Percentiles rank a stretch among this genome's conserved stretches.
phyloP scores from a whole-genome alignment of 108 stramenopile species.

The Cyclostephanos tholiformis region DNA sequence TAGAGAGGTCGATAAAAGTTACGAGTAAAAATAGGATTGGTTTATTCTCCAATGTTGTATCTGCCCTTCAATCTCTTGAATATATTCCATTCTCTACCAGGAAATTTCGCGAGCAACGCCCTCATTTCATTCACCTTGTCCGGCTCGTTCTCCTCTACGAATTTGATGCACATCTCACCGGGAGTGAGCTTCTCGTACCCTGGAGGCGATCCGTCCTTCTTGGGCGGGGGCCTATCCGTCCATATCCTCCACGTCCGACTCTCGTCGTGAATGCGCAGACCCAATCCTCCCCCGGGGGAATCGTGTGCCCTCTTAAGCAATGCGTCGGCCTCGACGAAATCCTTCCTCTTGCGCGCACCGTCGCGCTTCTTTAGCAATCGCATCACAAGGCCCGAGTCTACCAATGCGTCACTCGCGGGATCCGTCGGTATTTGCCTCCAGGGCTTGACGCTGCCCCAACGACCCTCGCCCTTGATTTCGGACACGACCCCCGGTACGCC shows the following conservation, averaged over 20 bases:
- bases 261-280: slow-evolving; percentile 81
- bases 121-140: slow-evolving; percentile 72
- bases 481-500: slow-evolving; percentile 67
- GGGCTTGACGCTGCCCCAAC: slow-evolving; percentile 65
- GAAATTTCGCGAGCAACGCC: slow-evolving; percentile 63
- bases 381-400: slow-evolving; percentile 70
- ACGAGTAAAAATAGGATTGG: too few relatives aligned
- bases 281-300: slow-evolving; percentile 66
- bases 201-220: slow-evolving; percentile 19
- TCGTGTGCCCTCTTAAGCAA: slow-evolving; percentile 70
- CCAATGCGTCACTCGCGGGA: slow-evolving; percentile 77
- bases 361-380: slow-evolving; percentile 74
- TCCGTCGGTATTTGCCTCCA: slow-evolving; percentile 87
- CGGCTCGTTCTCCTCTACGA: slow-evolving; percentile 69
- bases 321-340: slow-evolving; percentile 75
- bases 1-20: too few relatives aligned
- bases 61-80: slow-evolving; percentile 71
- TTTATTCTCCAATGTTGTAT: slow-evolving; percentile 33
- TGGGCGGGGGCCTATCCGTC: slow-evolving; percentile 62
- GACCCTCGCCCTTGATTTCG: slow-evolving; percentile 77
- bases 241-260: slow-evolving; percentile 85
- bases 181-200: slow-evolving; percentile 38
- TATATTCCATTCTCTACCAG: slow-evolving; percentile 73
- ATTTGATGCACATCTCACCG: slow-evolving; percentile 61
- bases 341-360: slow-evolving; percentile 76